phyloP scores from a whole-genome alignment of 441 rosid genomes.

The Cnidoscolus chayamansa region DNA sequence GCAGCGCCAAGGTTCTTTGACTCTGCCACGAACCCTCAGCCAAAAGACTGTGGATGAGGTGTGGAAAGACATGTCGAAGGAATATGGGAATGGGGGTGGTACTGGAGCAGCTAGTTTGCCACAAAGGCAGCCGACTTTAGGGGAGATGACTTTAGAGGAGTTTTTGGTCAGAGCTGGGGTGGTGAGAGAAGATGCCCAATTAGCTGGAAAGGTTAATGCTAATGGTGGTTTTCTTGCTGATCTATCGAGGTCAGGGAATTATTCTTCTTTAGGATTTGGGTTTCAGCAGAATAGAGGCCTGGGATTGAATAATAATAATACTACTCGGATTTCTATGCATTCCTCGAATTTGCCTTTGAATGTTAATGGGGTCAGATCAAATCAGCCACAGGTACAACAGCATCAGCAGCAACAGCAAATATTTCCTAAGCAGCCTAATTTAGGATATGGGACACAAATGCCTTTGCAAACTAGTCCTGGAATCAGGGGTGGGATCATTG shows the following conservation, averaged over 20 bases:
- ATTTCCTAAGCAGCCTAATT: slow-evolving; percentile 66
- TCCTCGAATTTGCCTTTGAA: slow-evolving; percentile 57
- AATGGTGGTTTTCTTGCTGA: slow-evolving; percentile 46
- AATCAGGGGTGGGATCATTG: slow-evolving; percentile 51
- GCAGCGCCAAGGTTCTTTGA: slow-evolving; percentile 85
- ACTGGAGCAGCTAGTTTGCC: slow-evolving; percentile 33
- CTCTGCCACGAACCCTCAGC: slow-evolving; percentile 83
- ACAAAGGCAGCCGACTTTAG: slow-evolving; percentile 76
- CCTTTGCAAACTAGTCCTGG: slow-evolving; percentile 48
- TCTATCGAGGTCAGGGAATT: slow-evolving; percentile 32
- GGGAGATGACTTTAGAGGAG: slow-evolving; percentile 94
- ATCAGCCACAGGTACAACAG: slow-evolving; percentile 42
- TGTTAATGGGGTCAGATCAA: slow-evolving; percentile 57
- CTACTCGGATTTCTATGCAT: slow-evolving; percentile 46
- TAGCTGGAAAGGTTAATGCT: slow-evolving; percentile 32
- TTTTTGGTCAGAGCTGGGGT: slow-evolving; percentile 88
- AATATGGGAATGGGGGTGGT: slow-evolving; percentile 30
- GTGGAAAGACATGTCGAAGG: slow-evolving; percentile 72
- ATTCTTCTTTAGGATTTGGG: slow-evolving; percentile 44
- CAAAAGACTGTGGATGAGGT: slow-evolving; percentile 90
- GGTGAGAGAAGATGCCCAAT: slow-evolving; percentile 67
- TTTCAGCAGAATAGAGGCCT: slow-evolving; percentile 50
- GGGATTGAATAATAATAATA: slow-evolving; percentile 29
- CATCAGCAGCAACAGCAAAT: slow-evolving; percentile 32
- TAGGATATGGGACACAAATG: slow-evolving; percentile 51